phyloP scores from a whole-genome alignment of 2,329 filamentous ascomycete species.

The Trichophyton simii region DNA sequence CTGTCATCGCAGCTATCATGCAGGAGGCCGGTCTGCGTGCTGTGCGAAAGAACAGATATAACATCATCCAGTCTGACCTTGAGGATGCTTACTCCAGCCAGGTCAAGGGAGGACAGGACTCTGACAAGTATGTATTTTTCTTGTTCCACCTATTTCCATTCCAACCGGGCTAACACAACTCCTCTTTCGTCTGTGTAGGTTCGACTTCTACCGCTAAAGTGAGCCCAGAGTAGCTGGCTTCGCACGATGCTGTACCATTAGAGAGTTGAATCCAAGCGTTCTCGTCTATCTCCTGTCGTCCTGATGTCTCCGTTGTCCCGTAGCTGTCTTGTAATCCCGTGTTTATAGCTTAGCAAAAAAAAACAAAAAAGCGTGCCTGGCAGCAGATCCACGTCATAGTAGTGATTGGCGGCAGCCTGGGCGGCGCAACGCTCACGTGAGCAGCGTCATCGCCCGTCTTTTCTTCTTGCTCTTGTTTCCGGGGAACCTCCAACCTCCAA shows the following conservation, averaged over 20 bases:
- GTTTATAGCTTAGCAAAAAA: no score
- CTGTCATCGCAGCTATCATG: slow-evolving; percentile 97
- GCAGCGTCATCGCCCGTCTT: not conserved
- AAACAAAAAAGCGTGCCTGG: not conserved
- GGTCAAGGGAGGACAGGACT: slow-evolving; percentile 70
- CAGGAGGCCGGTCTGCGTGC: slow-evolving; percentile 91
- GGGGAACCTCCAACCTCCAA: not conserved
- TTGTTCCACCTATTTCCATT: not conserved
- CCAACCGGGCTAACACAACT: slow-evolving; percentile 29
- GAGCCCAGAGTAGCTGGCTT: not conserved
- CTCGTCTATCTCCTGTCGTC: not conserved
- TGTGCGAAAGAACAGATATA: slow-evolving; percentile 95
- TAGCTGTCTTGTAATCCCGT: no score
- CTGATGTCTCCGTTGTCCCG: not conserved
- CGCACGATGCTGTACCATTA: not conserved
- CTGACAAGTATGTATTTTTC: slow-evolving; percentile 42
- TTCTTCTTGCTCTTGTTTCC: not conserved
- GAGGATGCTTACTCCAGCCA: slow-evolving; percentile 96
- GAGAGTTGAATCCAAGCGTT: not conserved
- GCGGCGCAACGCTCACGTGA: not conserved
- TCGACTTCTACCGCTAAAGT: slow-evolving; percentile 71
- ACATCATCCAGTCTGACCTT: slow-evolving; percentile 93
- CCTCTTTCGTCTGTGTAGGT: slow-evolving; percentile 43
- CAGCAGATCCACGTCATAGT: not conserved
- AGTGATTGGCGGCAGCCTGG: not conserved